Base-by-base conservation (phyloP, 1,139 yeast species). In the Hemisphaericaspora xylanilytica region DNA sequence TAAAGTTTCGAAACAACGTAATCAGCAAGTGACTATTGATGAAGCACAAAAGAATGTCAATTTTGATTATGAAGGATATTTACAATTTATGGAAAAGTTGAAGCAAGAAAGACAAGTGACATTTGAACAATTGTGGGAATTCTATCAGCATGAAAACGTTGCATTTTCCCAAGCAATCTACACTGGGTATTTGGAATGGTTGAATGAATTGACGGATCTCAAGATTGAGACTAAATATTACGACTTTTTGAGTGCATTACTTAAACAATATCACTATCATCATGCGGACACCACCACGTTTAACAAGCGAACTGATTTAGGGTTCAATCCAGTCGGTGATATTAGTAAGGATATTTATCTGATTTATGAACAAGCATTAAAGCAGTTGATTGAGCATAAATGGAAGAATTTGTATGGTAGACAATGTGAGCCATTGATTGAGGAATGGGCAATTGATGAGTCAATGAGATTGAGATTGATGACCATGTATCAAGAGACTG, bases 1-100 rank as follows among this genome's bases (percentile, higher is more conserved):
- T n/a, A 41, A 51, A 4, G 36, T 42, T 20, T 16, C 38, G 15
- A 37, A 34, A 20, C 9, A 15, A 5, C 11, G 42, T 44, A 12
- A 15, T 38, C 11, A 32, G 35, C 12, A 27, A 27, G 28, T 44
- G 1, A 42, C 55, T 4, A 51, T 66, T 12, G 50, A 49, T 13
- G 67, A 62, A 31, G 66, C 63, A 0, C 59, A 64, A 42, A 54
- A 58, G 31, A 57, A 65, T 45, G 65, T 58, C 9, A 58, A 67
- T 34, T 70, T 70, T 41, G 73, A 70, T 44, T 68, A 67, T 47
- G 70, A 67, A 42, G 65, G 66, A 3, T 70, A 54, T 48, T 50
- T 68, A 41, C 55, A 43, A 30, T 67, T 58, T 40, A 40, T 59
- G 7, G 48, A 55, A 3, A 59, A 56, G 8, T 50, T 70, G 26